Evolutionary conservation across 2,329 filamentous ascomycete species (phyloP), one percentile per base, ranked within the genome.

Genomic region (Plenodomus biglobosus): DNA sequence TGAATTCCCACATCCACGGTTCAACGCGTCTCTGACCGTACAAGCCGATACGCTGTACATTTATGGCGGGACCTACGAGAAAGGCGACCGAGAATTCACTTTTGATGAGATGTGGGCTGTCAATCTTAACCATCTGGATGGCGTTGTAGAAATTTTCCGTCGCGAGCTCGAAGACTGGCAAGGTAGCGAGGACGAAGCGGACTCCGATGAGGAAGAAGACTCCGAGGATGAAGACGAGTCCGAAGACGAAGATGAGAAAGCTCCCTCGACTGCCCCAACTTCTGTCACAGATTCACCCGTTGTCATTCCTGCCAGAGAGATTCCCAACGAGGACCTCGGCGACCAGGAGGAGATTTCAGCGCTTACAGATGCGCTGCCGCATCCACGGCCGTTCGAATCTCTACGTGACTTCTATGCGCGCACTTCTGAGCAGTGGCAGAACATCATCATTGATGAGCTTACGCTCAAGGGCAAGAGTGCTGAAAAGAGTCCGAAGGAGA

Each of bases 41-140:
- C 92, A 97, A 72, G 90, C 92, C 57, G 94, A 99, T 69, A 85
- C 89, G 8, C 79, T 97, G 1, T 99, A 92, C 73, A 90, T 97
- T 44, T 97, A 95, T 65, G 92, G 94, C 22, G 94, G 94, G 16
- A 99, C 92, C 0, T 96, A 88, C 63, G 94, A 99, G 68, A 94
- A 95, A 68, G 92, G 90, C 16, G 94, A 99, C 64, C 83, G 90
- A 18, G 94, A 99, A 71, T 96, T 88, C 64, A 97, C 92, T 0
- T 96, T 97, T 71, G 92, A 96, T 61, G 94, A 99, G 64, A 79
- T 99, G 72, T 95, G 95, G 73, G 86, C 90, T 2, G 85, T 97
- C 50, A 91, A 99, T 64, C 78, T 99, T n/a, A 92, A 87, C 50
- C 96, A 96, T 72, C 80, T 99, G 52, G 91, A 97, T 60, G 94